Evolutionary conservation across 1,139 yeast genomes (phyloP).

Genomic region (Tardiomyces blankii): DNA sequence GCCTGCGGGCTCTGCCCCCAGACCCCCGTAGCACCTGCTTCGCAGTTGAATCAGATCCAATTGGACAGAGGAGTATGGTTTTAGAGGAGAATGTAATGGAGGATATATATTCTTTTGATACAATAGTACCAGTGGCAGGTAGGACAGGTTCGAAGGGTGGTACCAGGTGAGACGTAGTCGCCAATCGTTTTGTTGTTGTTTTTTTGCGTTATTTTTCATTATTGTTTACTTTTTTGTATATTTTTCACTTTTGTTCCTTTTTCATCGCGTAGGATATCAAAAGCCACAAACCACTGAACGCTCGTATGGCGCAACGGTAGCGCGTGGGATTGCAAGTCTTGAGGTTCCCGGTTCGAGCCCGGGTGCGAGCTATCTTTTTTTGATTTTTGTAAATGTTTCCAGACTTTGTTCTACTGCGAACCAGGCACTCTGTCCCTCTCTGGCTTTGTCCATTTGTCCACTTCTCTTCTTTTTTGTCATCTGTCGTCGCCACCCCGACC

Average conservation of each 20-base stretch:
- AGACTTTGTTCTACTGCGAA: no score
- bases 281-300: background rate
- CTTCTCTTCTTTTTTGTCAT: background rate
- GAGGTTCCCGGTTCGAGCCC: slow-evolving; percentile 1
- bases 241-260: background rate
- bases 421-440: background rate
- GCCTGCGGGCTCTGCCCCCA: no score
- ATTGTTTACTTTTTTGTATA: background rate
- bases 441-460: background rate
- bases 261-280: background rate
- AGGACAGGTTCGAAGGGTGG: no score
- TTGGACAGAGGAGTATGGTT: no score
- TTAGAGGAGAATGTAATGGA: no score
- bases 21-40: no score
- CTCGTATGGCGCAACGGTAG: slow-evolving; percentile 1
- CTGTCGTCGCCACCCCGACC: no score
- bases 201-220: background rate
- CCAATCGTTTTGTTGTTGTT: background rate
- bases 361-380: background rate
- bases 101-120: no score
- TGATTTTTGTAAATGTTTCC: background rate
- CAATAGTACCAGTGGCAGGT: no score
- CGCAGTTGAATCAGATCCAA: no score
- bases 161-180: no score
- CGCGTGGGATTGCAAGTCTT: slow-evolving; percentile 1